Evolutionary conservation across 345 rosid species (phyloP).

Genomic region (Draba incana): DNA sequence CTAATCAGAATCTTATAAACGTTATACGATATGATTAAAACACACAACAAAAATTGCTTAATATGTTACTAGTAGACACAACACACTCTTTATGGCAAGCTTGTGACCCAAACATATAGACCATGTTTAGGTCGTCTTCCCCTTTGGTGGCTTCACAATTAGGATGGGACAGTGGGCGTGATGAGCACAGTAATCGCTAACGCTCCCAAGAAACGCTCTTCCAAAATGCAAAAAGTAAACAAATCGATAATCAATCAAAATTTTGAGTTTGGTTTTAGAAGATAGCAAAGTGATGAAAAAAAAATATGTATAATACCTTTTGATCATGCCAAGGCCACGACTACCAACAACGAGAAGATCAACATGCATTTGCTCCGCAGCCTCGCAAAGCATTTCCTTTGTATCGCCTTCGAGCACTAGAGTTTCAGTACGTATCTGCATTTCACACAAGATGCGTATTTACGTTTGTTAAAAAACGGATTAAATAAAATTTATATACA

Average conservation of each 20-base stretch:
- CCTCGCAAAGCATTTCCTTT: constrained; percentile 44
- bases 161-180: constrained; percentile 72
- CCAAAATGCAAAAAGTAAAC: neutral
- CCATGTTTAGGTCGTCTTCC: constrained; percentile 13
- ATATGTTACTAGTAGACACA: neutral
- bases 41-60: neutral
- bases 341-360: constrained; percentile 48
- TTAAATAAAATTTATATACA: too few species aligned
- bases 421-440: constrained; percentile 43
- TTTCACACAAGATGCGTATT: neutral
- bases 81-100: neutral
- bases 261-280: neutral
- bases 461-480: too few species aligned
- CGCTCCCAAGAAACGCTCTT: constrained; percentile 82
- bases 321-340: constrained; percentile 51
- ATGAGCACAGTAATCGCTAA: constrained; percentile 80
- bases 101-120: neutral
- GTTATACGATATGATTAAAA: neutral
- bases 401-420: constrained; percentile 46
- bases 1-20: neutral
- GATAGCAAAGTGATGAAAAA: neutral
- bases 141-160: constrained; percentile 74
- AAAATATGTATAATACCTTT: constrained; percentile 23
- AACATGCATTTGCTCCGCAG: constrained; percentile 43
- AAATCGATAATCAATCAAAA: neutral